A percentile compares a stretch with the other conserved stretches of the same genome.
phyloP scores from a whole-genome alignment of 2,329 filamentous ascomycete species.

The Colletotrichum liaoningense region DNA sequence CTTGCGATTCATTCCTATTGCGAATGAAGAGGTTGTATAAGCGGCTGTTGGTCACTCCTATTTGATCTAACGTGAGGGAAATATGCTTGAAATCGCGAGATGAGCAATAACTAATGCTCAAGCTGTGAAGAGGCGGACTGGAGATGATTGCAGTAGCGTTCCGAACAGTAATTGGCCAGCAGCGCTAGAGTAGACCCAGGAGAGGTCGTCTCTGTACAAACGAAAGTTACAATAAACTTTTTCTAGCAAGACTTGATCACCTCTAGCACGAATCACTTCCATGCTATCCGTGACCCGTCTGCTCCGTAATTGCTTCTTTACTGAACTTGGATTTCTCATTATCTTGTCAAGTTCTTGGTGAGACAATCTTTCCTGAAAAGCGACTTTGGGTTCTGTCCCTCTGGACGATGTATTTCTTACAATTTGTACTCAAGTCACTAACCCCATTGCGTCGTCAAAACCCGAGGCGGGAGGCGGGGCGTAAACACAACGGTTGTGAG shows the following conservation, averaged over 20 bases:
- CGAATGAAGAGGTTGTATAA: not conserved
- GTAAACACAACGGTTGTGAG: not conserved
- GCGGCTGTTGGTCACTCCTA: too few relatives aligned
- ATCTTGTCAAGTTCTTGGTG: not conserved
- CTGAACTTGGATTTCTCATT: not conserved
- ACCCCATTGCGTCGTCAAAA: not conserved
- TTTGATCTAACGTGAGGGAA: not conserved
- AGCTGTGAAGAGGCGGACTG: too few relatives aligned
- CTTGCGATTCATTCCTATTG: slow-evolving; percentile 5
- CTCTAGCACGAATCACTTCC: not conserved
- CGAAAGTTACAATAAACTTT: not conserved
- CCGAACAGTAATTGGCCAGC: not conserved
- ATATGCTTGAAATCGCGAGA: too few relatives aligned
- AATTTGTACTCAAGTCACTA: not conserved
- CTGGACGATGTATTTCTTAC: too few relatives aligned
- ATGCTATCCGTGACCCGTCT: not conserved
- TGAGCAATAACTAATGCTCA: too few relatives aligned
- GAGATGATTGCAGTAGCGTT: too few relatives aligned
- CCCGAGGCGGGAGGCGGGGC: not conserved
- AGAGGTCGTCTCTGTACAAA: not conserved
- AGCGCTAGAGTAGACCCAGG: not conserved
- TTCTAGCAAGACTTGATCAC: not conserved
- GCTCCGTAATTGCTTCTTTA: not conserved
- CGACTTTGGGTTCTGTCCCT: not conserved
- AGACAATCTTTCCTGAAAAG: too few relatives aligned